Percentiles rank a stretch among this genome's conserved stretches.
phyloP scores from a whole-genome alignment of 805 yeast species.

The Komagataella pseudopastoris region DNA sequence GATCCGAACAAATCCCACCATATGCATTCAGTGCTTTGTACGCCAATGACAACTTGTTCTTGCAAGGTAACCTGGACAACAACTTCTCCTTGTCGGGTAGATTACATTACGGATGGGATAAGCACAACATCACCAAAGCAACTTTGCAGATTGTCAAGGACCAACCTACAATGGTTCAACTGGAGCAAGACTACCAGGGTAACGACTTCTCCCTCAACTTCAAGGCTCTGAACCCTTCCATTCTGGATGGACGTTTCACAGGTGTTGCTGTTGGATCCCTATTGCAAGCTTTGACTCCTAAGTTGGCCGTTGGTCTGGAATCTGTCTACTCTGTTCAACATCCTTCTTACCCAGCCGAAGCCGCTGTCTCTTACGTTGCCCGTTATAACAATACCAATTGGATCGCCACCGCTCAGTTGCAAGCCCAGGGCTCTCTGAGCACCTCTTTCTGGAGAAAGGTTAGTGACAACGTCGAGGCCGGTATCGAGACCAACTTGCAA shows the following conservation, averaged over 20 bases:
- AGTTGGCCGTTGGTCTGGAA: constrained; percentile 82
- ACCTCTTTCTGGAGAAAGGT: constrained; percentile 93
- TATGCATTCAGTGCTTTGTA: constrained; percentile 85
- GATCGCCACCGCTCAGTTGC: constrained; percentile 89
- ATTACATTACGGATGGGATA: constrained; percentile 83
- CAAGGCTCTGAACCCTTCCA: constrained; percentile 82
- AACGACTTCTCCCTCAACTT: constrained; percentile 78
- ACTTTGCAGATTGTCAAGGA: constrained; percentile 79
- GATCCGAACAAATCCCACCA: constrained; percentile 75
- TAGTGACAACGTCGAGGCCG: constrained; percentile 88
- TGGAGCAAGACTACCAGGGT: constrained; percentile 93
- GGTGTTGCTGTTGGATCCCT: constrained; percentile 91
- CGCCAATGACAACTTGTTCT: constrained; percentile 73
- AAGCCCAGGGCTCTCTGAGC: constrained; percentile 80
- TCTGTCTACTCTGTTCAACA: constrained; percentile 67
- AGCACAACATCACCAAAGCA: constrained; percentile 63
- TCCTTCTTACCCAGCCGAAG: constrained; percentile 63
- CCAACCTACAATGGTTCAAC: constrained; percentile 88
- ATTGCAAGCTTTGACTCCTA: constrained; percentile 78
- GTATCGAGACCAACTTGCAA: constrained; percentile 74
- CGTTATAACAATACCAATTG: constrained; percentile 83
- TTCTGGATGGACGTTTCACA: constrained; percentile 60
- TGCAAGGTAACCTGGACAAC: constrained; percentile 87
- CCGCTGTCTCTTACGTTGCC: constrained; percentile 79
- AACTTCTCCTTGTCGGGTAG: constrained; percentile 80